Conservation (phyloP, 176 grass and related monocot genomes). For the Phoenix roebelenii region DNA sequence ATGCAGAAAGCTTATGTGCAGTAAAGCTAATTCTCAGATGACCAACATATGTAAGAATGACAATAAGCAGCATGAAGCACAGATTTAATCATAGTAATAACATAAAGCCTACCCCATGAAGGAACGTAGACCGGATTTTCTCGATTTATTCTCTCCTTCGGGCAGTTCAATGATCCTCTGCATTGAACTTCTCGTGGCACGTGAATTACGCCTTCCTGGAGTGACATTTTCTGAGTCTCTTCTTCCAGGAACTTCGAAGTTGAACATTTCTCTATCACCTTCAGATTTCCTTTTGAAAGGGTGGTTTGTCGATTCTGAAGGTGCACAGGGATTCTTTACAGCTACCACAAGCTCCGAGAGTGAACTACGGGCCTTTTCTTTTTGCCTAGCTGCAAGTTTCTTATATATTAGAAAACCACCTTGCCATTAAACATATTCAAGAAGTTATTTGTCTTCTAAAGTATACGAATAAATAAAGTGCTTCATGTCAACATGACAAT, state of each 20-base stretch:
- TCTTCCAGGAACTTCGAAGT: slow-evolving; percentile 21
- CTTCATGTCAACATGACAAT: background rate
- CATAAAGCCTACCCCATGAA: slow-evolving; percentile 61
- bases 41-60: too few relatives aligned
- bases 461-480: too few relatives aligned
- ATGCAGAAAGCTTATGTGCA: too few relatives aligned
- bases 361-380: slow-evolving; percentile 68
- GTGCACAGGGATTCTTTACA: slow-evolving; percentile 45
- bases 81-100: too few relatives aligned
- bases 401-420: slow-evolving; percentile 5
- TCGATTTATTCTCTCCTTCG: slow-evolving; percentile 44
- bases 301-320: slow-evolving; percentile 51
- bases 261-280: slow-evolving; percentile 16
- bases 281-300: slow-evolving; percentile 58
- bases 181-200: slow-evolving; percentile 43
- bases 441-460: too few relatives aligned
- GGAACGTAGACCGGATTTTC: slow-evolving; percentile 58
- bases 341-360: slow-evolving; percentile 74
- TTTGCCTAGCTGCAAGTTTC: slow-evolving; percentile 52
- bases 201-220: slow-evolving; percentile 32
- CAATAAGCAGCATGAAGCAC: too few relatives aligned
- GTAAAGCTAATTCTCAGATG: too few relatives aligned
- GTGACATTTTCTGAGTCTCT: slow-evolving; percentile 48
- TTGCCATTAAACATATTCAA: too few relatives aligned
- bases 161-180: slow-evolving; percentile 70